phyloP scores from a whole-genome alignment of 2,329 filamentous ascomycete genomes.

The Fusarium sarcochroum region DNA sequence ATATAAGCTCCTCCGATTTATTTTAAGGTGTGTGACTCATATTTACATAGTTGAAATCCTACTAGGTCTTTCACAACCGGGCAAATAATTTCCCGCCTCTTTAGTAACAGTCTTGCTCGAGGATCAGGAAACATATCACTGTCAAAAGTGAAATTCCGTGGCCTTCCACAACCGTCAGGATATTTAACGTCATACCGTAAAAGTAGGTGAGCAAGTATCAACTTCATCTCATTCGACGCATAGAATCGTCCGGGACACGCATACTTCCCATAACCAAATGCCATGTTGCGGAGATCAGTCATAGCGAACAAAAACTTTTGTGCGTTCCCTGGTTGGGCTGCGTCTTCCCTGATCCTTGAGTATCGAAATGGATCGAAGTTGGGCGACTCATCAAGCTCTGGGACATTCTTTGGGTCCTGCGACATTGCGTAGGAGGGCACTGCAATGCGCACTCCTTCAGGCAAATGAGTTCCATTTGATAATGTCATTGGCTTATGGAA shows the following conservation, averaged over 20 bases:
- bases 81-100: neutral
- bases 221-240: slow-evolving; percentile 8
- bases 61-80: too few species aligned
- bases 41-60: too few species aligned
- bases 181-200: slow-evolving; percentile 1
- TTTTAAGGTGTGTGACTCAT: too few species aligned
- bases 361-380: neutral
- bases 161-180: neutral
- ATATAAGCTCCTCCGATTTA: too few species aligned
- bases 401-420: neutral
- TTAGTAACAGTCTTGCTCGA: neutral
- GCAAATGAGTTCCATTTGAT: neutral
- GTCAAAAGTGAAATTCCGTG: neutral
- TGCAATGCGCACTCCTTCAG: neutral
- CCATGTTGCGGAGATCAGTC: slow-evolving; percentile 3
- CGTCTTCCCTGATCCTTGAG: neutral
- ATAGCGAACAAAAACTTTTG: neutral
- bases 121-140: slow-evolving; percentile 1
- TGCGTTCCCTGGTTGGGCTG: neutral
- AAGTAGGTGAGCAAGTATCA: neutral
- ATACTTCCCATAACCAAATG: slow-evolving; percentile 3
- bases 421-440: slow-evolving; percentile 1
- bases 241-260: slow-evolving; percentile 2
- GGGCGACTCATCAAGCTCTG: neutral
- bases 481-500: neutral